Conservation (phyloP, 2,329 filamentous ascomycete genomes). For the Colletotrichum coccodes region DNA sequence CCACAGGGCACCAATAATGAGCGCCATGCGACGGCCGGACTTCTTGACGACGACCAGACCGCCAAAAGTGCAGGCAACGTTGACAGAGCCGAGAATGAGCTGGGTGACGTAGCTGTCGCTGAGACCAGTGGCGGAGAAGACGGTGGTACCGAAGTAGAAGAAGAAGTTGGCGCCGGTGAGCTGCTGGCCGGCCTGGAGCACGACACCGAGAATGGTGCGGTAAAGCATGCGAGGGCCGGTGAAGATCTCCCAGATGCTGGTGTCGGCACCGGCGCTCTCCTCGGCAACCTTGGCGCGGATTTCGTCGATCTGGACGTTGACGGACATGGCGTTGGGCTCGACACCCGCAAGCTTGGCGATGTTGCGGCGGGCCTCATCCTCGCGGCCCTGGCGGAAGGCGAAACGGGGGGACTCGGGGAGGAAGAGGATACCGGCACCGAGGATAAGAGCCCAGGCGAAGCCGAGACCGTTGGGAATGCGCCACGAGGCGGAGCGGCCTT, state of each 20-base stretch:
- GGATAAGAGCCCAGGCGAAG: constrained; percentile 64
- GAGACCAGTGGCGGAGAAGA: constrained; percentile 74
- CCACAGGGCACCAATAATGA: constrained; percentile 72
- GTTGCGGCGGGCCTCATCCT: constrained; percentile 58
- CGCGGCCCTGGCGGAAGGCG: constrained; percentile 57
- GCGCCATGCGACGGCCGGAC: constrained; percentile 69
- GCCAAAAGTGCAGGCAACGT: constrained; percentile 72
- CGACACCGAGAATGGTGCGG: constrained; percentile 70
- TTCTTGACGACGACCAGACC: constrained; percentile 74
- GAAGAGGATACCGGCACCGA: constrained; percentile 60
- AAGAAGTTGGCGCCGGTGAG: constrained; percentile 76
- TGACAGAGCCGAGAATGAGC: constrained; percentile 75
- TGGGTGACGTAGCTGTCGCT: constrained; percentile 73
- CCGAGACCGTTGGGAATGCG: constrained; percentile 69
- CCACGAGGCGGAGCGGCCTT: constrained; percentile 63
- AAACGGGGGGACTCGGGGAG: constrained; percentile 66
- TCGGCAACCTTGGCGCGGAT: constrained; percentile 62
- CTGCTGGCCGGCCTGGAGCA: constrained; percentile 74
- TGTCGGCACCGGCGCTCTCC: constrained; percentile 56
- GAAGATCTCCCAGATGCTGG: constrained; percentile 69
- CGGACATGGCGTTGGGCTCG: constrained; percentile 47
- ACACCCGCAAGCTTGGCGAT: constrained; percentile 59
- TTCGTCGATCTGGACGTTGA: constrained; percentile 60
- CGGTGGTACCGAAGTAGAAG: constrained; percentile 74
- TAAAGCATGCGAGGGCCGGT: constrained; percentile 75